Percentiles rank a stretch among this genome's conserved stretches.
Conservation (phyloP, 228 moss, liverwort and hornwort species). For the Sphagnum fallax region DNA sequence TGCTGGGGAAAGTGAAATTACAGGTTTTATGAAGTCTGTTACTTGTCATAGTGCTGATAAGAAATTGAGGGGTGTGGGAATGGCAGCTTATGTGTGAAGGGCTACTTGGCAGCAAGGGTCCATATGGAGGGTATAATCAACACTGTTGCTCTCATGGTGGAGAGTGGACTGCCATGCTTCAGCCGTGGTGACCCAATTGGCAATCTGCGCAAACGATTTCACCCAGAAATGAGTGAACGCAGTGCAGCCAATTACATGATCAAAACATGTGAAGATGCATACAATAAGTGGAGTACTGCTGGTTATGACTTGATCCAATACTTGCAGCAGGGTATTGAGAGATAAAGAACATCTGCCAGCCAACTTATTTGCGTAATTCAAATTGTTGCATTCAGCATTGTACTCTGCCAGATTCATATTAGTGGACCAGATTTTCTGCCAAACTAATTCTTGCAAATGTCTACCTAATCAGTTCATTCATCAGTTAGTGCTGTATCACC, state of each 20-base stretch:
- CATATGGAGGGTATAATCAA: slow-evolving; percentile 81
- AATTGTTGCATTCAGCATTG: too few species aligned
- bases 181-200: slow-evolving; percentile 87
- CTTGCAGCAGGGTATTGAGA: slow-evolving; percentile 85
- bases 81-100: slow-evolving; percentile 77
- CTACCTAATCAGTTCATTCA: too few species aligned
- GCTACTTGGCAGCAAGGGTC: slow-evolving; percentile 78
- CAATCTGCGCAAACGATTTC: slow-evolving; percentile 72
- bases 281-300: slow-evolving; percentile 90
- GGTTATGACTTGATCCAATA: slow-evolving; percentile 89
- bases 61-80: slow-evolving; percentile 1
- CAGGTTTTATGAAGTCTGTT: too few species aligned
- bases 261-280: slow-evolving; percentile 87
- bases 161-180: slow-evolving; percentile 91
- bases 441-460: too few species aligned
- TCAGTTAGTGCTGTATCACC: too few species aligned
- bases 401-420: too few species aligned
- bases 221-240: slow-evolving; percentile 88
- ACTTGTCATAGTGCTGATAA: too few species aligned
- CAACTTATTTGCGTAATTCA: too few species aligned
- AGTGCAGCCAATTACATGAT: slow-evolving; percentile 94
- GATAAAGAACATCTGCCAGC: slow-evolving; percentile 6
- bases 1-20: too few species aligned
- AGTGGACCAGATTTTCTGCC: too few species aligned
- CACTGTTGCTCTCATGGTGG: slow-evolving; percentile 77